A percentile compares a stretch with the other conserved stretches of the same genome.
Evolutionary conservation across 306 rosid species (phyloP).

Genomic region (Cyclanthera cordifolia): DNA sequence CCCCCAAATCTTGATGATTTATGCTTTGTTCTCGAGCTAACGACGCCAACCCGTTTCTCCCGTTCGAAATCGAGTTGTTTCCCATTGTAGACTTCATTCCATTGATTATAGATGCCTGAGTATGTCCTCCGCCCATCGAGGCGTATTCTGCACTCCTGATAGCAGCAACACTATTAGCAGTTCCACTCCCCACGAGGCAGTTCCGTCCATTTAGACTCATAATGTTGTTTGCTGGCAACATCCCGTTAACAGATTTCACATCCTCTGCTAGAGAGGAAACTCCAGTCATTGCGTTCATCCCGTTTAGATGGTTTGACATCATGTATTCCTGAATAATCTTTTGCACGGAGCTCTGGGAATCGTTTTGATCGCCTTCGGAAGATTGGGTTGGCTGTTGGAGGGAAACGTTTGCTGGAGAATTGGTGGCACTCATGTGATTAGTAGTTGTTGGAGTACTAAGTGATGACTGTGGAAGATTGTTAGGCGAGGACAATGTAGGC

Average conservation of each 20-base stretch:
- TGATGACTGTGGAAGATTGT: constrained; percentile 65
- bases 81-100: constrained; percentile 69
- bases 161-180: constrained; percentile 11
- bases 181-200: constrained; percentile 33
- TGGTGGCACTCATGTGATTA: constrained; percentile 61
- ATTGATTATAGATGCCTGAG: constrained; percentile 56
- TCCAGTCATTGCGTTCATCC: constrained; percentile 41
- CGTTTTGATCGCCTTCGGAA: constrained; percentile 61
- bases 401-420: constrained; percentile 59
- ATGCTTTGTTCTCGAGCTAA: constrained; percentile 67
- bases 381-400: constrained; percentile 72
- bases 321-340: constrained; percentile 69
- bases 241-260: constrained; percentile 40
- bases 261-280: constrained; percentile 59
- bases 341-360: constrained; percentile 77
- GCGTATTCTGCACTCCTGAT: not conserved
- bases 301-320: constrained; percentile 56
- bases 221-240: constrained; percentile 30
- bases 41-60: constrained; percentile 71
- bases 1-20: constrained; percentile 61
- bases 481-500: constrained; percentile 64
- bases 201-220: constrained; percentile 12
- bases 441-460: constrained; percentile 35
- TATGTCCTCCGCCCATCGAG: constrained; percentile 39
- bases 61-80: constrained; percentile 63